These are phyloP conservation scores for Coemansia sp. DNA, from an alignment of 371 early-diverging fungal species.

Conservation along the genomic window DNA sequence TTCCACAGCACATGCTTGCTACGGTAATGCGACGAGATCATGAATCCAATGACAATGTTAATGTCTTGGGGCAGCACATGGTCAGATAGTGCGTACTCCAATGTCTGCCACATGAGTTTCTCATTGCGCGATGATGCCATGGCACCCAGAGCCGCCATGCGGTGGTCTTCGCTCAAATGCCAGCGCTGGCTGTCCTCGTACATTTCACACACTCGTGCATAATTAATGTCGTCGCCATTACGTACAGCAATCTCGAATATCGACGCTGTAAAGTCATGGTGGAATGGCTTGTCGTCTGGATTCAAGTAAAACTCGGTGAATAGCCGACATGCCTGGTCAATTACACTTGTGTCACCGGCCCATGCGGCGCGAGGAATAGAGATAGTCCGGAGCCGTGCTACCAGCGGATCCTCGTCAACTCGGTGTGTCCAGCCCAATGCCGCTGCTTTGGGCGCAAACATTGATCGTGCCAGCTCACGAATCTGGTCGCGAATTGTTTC, in stretches of 20 bases:
- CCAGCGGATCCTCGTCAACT: conserved; percentile 54
- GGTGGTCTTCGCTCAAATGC: conserved; percentile 78
- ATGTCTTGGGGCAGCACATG: conserved; percentile 84
- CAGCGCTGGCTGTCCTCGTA: conserved; percentile 74
- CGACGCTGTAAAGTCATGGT: conserved; percentile 80
- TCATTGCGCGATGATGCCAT: conserved; percentile 70
- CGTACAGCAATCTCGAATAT: conserved; percentile 74
- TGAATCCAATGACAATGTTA: conserved; percentile 52
- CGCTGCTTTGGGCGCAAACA: conserved; percentile 56
- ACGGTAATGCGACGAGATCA: conserved; percentile 57
- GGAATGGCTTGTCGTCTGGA: conserved; percentile 60
- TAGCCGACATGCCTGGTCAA: conserved; percentile 60
- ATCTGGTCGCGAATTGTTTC: conserved; percentile 52
- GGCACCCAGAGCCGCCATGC: conserved; percentile 70
- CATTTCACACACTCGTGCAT: conserved; percentile 59
- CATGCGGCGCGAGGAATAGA: conserved; percentile 56
- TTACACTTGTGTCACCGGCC: conserved; percentile 55
- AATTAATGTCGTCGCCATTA: conserved; percentile 53
- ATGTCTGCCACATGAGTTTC: conserved; percentile 56
- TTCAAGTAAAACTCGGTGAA: conserved; percentile 59
- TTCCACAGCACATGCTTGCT: conserved; percentile 73
- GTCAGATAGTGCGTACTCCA: conserved; percentile 64
- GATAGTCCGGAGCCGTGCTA: conserved; percentile 56
- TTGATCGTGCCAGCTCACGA: conserved; percentile 50
- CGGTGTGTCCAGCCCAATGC: conserved; percentile 62